Percentiles rank a stretch among this genome's conserved stretches.
Evolutionary conservation across 1,139 yeast species (phyloP).

Genomic region (Yamadazyma friedrichii): DNA sequence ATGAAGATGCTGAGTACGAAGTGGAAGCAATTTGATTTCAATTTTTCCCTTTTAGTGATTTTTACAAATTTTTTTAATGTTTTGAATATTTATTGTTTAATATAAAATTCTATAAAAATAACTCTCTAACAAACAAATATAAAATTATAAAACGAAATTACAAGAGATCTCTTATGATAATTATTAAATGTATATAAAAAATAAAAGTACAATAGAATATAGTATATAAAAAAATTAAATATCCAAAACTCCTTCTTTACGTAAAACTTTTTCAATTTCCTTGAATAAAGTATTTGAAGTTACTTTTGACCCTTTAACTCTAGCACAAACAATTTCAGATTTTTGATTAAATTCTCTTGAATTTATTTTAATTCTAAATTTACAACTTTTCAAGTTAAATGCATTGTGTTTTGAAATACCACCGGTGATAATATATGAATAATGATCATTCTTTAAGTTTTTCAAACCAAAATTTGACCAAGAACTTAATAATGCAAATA

Average conservation of each 20-base stretch:
- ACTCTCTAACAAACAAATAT: not conserved
- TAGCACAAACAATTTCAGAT: slow-evolving; percentile 46
- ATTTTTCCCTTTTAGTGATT: not conserved
- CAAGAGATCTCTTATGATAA: not conserved
- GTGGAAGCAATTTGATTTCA: slow-evolving; percentile 1
- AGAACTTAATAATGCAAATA: slow-evolving; percentile 58
- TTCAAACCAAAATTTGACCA: slow-evolving; percentile 75
- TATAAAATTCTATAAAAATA: not conserved
- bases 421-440: slow-evolving; percentile 51
- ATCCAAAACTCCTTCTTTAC: slow-evolving; percentile 48
- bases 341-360: slow-evolving; percentile 40
- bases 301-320: slow-evolving; percentile 44
- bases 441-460: slow-evolving; percentile 48
- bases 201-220: not conserved
- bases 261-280: slow-evolving; percentile 47
- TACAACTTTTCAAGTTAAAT: slow-evolving; percentile 62
- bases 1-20: slow-evolving; percentile 3
- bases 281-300: slow-evolving; percentile 45
- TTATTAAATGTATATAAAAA: not conserved
- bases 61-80: not conserved
- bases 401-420: slow-evolving; percentile 60
- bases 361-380: slow-evolving; percentile 55
- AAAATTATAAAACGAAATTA: too few relatives aligned
- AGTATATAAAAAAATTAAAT: slow-evolving; percentile 2
- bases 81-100: not conserved